These are phyloP conservation scores for Linum usitatissimum DNA, from an alignment of 345 rosid genomes.

Conservation along the genomic window DNA sequence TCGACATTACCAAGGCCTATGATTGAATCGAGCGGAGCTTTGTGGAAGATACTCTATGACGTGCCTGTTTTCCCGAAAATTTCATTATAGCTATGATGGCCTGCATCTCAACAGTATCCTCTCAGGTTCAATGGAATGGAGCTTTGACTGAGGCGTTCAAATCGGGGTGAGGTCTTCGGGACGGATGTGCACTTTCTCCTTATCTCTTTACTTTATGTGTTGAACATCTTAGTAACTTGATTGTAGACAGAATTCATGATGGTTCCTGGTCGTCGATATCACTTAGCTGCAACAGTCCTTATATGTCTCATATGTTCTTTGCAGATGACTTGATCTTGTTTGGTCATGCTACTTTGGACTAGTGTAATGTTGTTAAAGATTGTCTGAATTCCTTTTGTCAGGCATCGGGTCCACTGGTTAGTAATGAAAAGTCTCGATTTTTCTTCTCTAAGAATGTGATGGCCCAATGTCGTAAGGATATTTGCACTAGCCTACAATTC, in stretches of 20 bases:
- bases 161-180: not conserved
- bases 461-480: too few relatives aligned
- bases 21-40: too few relatives aligned
- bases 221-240: not conserved
- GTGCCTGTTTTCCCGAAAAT: too few relatives aligned
- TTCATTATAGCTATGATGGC: not conserved
- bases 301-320: not conserved
- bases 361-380: too few relatives aligned
- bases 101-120: not conserved
- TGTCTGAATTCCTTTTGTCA: too few relatives aligned
- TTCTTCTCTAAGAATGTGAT: too few relatives aligned
- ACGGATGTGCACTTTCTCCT: not conserved
- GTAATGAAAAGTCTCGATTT: not conserved
- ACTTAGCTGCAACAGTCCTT: too few relatives aligned
- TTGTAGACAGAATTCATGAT: too few relatives aligned
- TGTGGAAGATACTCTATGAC: too few relatives aligned
- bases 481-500: too few relatives aligned
- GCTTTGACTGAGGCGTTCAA: not conserved
- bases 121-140: not conserved
- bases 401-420: not conserved
- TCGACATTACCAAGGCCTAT: too few relatives aligned
- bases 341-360: not conserved
- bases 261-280: too few relatives aligned
- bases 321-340: not conserved
- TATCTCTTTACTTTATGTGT: not conserved